Base-by-base conservation (phyloP, 2,329 filamentous ascomycete genomes). In the Exophiala xenobiotica region DNA sequence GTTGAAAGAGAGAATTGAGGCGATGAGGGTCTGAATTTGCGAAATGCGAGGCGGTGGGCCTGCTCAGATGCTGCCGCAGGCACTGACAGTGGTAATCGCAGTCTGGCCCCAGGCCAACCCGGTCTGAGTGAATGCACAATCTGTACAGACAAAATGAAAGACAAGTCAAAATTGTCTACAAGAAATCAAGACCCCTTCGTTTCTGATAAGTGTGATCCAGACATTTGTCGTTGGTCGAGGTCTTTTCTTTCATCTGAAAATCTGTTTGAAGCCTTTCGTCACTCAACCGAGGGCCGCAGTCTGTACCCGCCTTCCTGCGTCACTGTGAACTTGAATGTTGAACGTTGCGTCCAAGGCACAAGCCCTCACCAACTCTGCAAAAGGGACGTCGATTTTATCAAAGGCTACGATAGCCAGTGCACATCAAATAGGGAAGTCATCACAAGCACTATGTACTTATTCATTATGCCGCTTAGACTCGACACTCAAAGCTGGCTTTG, bases 21-120 rank as follows among this genome's bases (percentile, higher is more conserved):
- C 18, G 37, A 42, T 44, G 53, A 53, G 49, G 49, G 46, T 40
- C 35, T 39, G 46, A 50, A 53, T 53, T 51, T 50, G 40, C 24
- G 31, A 38, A 24, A 41, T 24, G 39, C 35, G 23, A 46, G 40
- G 48, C 46, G 48, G 48, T 45, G 40, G 40, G 51, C 46, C 51
- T 49, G 19, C 38, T 29, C 22, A 22, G 20, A 22, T 12, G 38
- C 23, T 20, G 46, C 37, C 14, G 46, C 37, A 23, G 23, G 33
- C 46, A 49, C 26, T 49, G n/a, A 27, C 40, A 39, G 20, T 19
- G 16, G 37, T 20, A 39, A 20, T 19, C 19, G 37, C 38, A 40
- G 38, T 20, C 38, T 22, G 19, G 19, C 20, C 38, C 12, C 19
- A 11, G 38, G 22, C 19, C 18, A 20, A 20, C 22, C 22, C 8